Base-by-base conservation (phyloP, 2,329 filamentous ascomycete genomes). In the Botrytis fabae region DNA sequence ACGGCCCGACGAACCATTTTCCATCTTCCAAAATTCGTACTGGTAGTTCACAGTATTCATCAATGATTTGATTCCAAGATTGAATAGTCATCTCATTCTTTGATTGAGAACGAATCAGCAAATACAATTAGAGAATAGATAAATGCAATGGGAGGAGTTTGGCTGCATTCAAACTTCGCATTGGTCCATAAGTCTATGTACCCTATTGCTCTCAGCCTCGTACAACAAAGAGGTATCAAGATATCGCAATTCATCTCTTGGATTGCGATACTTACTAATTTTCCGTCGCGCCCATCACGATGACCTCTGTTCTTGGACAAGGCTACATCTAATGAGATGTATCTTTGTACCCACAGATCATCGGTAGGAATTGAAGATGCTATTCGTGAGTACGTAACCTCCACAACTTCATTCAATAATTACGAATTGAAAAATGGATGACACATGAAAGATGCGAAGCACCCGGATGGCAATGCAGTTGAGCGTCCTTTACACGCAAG, bases 111-210 rank as follows among this genome's bases (percentile, higher is more conserved):
- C 25, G 5, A n/a, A 54, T 54, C n/a, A 22, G n/a, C 14, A n/a
- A 25, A n/a, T 7, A 1, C 6, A 16, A 16, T 16, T 16, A n/a
- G 5, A n/a, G 25, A 54, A 2, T 54, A n/a, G 2, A 16, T 16
- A 0, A 16, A 54, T 16, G 2, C 3, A n/a, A 1, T 51, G 4
- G 48, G n/a, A 54, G n/a, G 48, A n/a, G 12, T 1, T 1, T 1
- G n/a, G 25, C 12, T n/a, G 12, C 1, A 2, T 7, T 1, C 25
- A n/a, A 54, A 54, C 5, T 54, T 12, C n/a, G 9, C 2, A 7
- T 1, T 54, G 25, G 0, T n/a, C 25, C 12, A 54, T 7, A 2
- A 54, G 48, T 6, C 12, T 25, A 51, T n/a, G 2, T 2, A n/a
- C 16, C 12, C 42, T 44, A 2, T 20, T 44, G 42, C 42, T 46